phyloP scores from a whole-genome alignment of 2,329 filamentous ascomycete species.

The Fusarium graminum region DNA sequence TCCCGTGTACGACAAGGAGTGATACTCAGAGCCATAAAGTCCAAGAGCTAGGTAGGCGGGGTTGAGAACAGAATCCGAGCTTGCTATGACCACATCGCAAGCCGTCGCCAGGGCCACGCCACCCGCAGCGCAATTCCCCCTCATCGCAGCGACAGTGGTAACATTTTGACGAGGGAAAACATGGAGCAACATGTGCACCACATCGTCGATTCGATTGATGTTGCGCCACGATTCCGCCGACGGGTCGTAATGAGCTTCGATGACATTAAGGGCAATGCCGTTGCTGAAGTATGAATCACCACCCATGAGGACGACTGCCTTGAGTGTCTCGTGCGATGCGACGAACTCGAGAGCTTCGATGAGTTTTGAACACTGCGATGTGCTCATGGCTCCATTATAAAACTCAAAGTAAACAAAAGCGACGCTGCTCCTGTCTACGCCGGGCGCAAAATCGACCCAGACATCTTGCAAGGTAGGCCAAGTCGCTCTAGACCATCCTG shows the following conservation, averaged over 20 bases:
- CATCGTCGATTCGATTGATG: constrained; percentile 32
- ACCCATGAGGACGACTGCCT: constrained; percentile 31
- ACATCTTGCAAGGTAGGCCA: constrained; percentile 16
- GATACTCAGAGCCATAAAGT: constrained; percentile 36
- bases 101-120: constrained; percentile 35
- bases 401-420: constrained; percentile 36
- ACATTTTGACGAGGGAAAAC: constrained; percentile 7
- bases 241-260: constrained; percentile 27
- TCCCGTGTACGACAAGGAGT: constrained; percentile 29
- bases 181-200: constrained; percentile 12
- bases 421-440: constrained; percentile 8
- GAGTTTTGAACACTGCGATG: constrained; percentile 30
- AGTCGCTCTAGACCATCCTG: not conserved
- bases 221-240: constrained; percentile 32
- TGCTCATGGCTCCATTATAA: constrained; percentile 40
- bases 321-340: not conserved
- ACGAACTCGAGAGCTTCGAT: constrained; percentile 29
- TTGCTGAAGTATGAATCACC: constrained; percentile 40
- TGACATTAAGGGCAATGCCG: constrained; percentile 37
- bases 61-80: constrained; percentile 31
- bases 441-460: constrained; percentile 18
- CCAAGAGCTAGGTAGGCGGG: constrained; percentile 34
- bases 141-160: constrained; percentile 23
- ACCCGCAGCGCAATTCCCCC: constrained; percentile 37
- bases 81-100: constrained; percentile 31